phyloP scores from a whole-genome alignment of 257 asterid genomes.

The Ocimum tenuiflorum region DNA sequence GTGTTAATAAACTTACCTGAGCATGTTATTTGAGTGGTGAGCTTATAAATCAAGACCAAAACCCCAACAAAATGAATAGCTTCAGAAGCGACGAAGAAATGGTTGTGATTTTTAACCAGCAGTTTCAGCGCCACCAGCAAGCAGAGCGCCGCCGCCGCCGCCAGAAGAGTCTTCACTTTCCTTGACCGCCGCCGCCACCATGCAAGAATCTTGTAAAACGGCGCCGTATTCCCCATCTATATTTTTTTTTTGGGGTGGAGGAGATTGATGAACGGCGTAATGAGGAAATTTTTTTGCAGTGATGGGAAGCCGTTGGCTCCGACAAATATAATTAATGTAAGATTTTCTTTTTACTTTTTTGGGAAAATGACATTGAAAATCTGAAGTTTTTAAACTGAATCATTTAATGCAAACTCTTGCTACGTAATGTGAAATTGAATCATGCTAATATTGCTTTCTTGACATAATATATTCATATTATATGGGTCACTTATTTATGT shows the following conservation, averaged over 20 bases:
- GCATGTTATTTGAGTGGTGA: conserved; percentile 62
- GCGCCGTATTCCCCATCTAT: conserved; percentile 57
- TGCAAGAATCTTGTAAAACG: conserved; percentile 47
- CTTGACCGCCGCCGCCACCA: conserved; percentile 75
- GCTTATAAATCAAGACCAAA: conserved; percentile 68
- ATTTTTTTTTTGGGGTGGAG: background rate
- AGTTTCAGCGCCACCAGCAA: conserved; percentile 54
- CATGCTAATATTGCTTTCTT: no score
- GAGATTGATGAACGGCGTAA: background rate
- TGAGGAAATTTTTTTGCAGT: background rate
- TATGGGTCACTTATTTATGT: no score
- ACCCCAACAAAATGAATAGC: conserved; percentile 61
- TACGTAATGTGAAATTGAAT: no score
- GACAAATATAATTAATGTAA: background rate
- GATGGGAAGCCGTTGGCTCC: background rate
- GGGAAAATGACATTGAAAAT: background rate
- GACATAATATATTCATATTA: no score
- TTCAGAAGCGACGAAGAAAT: conserved; percentile 58
- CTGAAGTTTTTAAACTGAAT: no score
- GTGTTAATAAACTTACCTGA: conserved; percentile 36
- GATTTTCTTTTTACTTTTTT: background rate
- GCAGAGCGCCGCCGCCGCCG: conserved; percentile 21
- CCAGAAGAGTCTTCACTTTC: conserved; percentile 55
- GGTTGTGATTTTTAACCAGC: conserved; percentile 39
- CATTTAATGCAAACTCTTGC: no score